These are phyloP conservation scores for Secale cereale DNA, from an alignment of 176 grass and related monocot genomes.

Conservation along the genomic window DNA sequence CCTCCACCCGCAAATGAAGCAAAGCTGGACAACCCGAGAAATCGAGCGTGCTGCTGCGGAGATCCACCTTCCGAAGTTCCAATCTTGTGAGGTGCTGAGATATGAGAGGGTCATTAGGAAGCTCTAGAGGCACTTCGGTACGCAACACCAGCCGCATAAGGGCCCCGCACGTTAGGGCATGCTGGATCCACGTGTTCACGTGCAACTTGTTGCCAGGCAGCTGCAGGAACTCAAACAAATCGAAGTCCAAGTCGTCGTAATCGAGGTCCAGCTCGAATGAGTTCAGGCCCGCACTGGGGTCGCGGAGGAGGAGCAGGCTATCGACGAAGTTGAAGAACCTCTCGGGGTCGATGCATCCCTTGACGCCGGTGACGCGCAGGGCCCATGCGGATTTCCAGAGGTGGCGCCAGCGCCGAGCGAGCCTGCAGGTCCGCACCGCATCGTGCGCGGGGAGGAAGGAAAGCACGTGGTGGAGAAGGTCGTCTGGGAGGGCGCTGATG, in stretches of 20 bases:
- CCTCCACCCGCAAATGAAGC: not conserved
- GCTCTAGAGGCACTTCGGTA: not conserved
- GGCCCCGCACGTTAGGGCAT: not conserved
- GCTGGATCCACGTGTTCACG: not conserved
- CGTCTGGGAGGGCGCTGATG: not conserved
- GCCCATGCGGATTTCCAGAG: not conserved
- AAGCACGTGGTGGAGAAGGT: not conserved
- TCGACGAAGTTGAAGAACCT: not conserved
- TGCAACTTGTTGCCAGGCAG: not conserved
- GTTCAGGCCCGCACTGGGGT: not conserved
- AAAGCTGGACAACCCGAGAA: not conserved
- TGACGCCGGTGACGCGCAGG: not conserved
- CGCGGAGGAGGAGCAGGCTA: not conserved
- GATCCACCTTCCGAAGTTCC: not conserved
- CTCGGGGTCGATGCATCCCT: not conserved
- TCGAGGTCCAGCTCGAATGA: not conserved
- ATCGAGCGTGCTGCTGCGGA: not conserved
- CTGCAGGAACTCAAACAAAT: not conserved
- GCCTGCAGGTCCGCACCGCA: not conserved
- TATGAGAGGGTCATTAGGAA: not conserved
- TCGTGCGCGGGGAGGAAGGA: not conserved
- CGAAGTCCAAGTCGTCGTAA: not conserved
- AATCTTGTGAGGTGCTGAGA: not conserved
- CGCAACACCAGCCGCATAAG: not conserved
- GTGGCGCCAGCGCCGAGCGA: not conserved